Evolutionary conservation across 1,139 yeast genomes (phyloP), one percentile per base, ranked within the genome.

Genomic region (Suhomyces kunorum): DNA sequence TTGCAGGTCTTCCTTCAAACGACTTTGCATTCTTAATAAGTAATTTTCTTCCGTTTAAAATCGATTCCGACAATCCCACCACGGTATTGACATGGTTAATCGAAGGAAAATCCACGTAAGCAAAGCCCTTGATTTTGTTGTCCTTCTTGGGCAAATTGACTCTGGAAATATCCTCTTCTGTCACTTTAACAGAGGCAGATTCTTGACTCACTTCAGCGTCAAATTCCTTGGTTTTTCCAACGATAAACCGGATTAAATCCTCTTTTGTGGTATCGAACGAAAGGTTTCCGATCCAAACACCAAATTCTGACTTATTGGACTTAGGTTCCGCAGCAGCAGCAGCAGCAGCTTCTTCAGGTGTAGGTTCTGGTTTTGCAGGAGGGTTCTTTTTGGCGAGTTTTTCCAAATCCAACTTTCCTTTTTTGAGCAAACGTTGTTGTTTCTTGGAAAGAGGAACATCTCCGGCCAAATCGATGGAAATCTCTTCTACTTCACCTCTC

Each of bases 271-370:
- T 89, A 40, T 87, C 94, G 54, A 85, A 94, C 0, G 96, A 76
- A 50, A 94, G 64, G 59, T 92, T 94, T 34, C 98, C 98, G 33
- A 92, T 78, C 98, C 98, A 92, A 18, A 89, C 94, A 33, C 95
- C 95, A 54, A 68, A 80, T 40, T 74, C 77, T 2, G 83, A 74
- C 50, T 73, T 74, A 51, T 59, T 66, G 38, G 56, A 53, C 44
- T 48, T 56, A 44, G 49, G 49, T 34, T 56, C 56, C 28, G 58
- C 58, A 9, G 51, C 58, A 17, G 47, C 58, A n/a, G 48, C 58
- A 16, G 53, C 57, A 4, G 49, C 58, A 26, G 58, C 58, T 39
- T 60, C 59, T 38, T 61, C 68, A 22, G 59, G 59, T 9, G 63
- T 58, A 16, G 49, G 49, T 26, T 59, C 68, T 6, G 72, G 68